Base-by-base conservation (phyloP, 495 filamentous ascomycete genomes). In the Neurospora sp. region DNA sequence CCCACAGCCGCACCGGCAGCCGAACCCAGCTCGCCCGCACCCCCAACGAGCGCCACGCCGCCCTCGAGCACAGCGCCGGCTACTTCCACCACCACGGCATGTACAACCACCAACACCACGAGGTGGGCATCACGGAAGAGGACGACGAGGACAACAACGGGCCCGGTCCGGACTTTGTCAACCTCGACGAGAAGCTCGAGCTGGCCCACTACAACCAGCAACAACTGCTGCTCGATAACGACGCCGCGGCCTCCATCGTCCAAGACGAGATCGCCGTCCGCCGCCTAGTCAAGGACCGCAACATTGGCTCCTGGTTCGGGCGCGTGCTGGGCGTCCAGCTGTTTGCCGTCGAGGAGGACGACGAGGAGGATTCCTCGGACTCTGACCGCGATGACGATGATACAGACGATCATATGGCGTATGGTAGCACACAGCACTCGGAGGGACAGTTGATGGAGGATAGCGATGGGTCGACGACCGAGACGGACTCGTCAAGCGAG, bases 251-350 rank as follows among this genome's bases (percentile, higher is more conserved):
- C 82, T 18, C 16, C 20, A 35, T 61, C 8, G n/a, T 22, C 4
- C 73, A 72, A 7, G 88, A 89, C 75, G 88, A 91, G 77, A 87
- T 87, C 38, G 80, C 86, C 14, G 79, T 89, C 5, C 84, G 85
- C 71, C 79, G 84, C 71, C 77, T 90, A 18, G 85, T 89, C 31
- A 80, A 85, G 70, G 84, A 88, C 72, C 86, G 86, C n/a, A 88
- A 87, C 59, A 80, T 94, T n/a, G 91, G 91, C 0, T 86, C 87
- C 10, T 93, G 91, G 89, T 85, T 97, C 74, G 92, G 92, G 75
- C 85, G 87, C 68, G 76, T 94, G 72, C 86, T 94, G 44, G 90
- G 90, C 8, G 94, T 93, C 87, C 91, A 89, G 18, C 80, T 96
- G 20, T 95, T 96, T 79, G 88, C 90, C 8, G 90, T 93, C 10